Percentiles rank a stretch among this genome's conserved stretches.
These are phyloP conservation scores for Backusella liffmaniae DNA, from an alignment of 192 early-diverging fungal genomes.

Conservation along the genomic window DNA sequence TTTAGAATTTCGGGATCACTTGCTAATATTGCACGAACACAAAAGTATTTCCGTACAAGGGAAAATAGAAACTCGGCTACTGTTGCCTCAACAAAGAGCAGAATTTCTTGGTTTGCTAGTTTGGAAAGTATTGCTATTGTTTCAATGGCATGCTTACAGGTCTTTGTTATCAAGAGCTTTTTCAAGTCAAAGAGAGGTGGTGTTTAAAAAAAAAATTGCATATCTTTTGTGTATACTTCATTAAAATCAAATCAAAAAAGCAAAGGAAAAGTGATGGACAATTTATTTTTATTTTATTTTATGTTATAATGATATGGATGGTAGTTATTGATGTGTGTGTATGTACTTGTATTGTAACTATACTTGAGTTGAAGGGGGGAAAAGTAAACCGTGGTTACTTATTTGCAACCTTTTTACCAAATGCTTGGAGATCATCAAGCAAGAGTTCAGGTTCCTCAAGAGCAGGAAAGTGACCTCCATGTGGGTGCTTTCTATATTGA, in stretches of 20 bases:
- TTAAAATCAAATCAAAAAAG: background rate
- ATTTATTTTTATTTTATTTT: background rate
- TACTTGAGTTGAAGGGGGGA: background rate
- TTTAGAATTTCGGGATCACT: slow-evolving; percentile 64
- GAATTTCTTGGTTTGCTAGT: slow-evolving; percentile 93
- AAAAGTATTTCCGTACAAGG: slow-evolving; percentile 86
- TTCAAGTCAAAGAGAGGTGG: slow-evolving; percentile 73
- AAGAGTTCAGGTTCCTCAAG: slow-evolving; percentile 54
- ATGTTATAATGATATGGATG: background rate
- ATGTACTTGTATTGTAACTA: background rate
- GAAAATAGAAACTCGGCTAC: slow-evolving; percentile 92
- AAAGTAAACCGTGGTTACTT: background rate
- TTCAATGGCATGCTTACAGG: slow-evolving; percentile 83
- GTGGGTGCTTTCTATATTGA: background rate
- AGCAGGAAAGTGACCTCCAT: slow-evolving; percentile 65
- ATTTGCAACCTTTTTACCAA: background rate
- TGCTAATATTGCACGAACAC: slow-evolving; percentile 71
- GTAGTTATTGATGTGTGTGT: background rate
- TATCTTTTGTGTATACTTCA: background rate
- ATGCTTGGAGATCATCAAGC: slow-evolving; percentile 44
- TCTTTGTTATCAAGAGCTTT: slow-evolving; percentile 91
- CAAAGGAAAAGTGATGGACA: background rate
- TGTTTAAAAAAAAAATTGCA: slow-evolving; percentile 34
- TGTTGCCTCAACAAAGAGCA: slow-evolving; percentile 80
- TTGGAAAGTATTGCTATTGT: slow-evolving; percentile 78